A percentile compares a stretch with the other conserved stretches of the same genome.
phyloP scores from a whole-genome alignment of 768 basidiomycete species.

The Mycena galericulata region DNA sequence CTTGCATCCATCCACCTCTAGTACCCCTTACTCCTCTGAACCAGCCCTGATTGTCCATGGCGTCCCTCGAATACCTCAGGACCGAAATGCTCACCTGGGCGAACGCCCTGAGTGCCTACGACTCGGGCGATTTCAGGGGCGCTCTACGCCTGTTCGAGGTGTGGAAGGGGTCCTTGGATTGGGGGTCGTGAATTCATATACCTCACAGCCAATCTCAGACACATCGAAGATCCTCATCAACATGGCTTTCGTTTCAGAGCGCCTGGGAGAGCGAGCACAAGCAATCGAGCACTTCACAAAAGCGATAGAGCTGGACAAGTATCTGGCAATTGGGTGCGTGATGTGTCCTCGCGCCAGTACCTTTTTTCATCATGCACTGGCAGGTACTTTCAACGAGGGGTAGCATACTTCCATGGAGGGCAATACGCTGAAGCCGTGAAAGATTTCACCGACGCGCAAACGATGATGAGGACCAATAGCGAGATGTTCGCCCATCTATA shows the following conservation, averaged over 20 bases:
- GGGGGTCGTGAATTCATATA: background rate
- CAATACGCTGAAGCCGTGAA: constrained; percentile 25
- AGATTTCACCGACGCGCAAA: constrained; percentile 32
- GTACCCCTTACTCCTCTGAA: no score
- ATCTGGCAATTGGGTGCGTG: constrained; percentile 72
- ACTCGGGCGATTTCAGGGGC: constrained; percentile 29
- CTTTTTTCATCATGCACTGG: background rate
- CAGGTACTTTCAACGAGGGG: constrained; percentile 39
- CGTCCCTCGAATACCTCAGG: constrained; percentile 25
- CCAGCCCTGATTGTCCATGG: no score
- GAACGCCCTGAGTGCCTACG: constrained; percentile 27
- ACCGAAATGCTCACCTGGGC: constrained; percentile 33
- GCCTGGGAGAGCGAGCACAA: constrained; percentile 67
- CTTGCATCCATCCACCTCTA: no score
- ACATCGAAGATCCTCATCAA: constrained; percentile 71
- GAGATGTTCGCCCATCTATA: constrained; percentile 26
- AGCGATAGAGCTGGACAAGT: constrained; percentile 69
- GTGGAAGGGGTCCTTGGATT: background rate
- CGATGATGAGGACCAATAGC: constrained; percentile 34
- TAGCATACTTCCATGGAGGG: constrained; percentile 22
- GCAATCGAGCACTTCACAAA: constrained; percentile 68
- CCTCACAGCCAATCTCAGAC: constrained; percentile 29
- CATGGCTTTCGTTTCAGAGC: constrained; percentile 76
- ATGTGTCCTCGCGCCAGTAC: background rate
- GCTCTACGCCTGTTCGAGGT: constrained; percentile 37